Base-by-base conservation (phyloP, 2,329 filamentous ascomycete genomes). In the Rhinocladiella similis region DNA sequence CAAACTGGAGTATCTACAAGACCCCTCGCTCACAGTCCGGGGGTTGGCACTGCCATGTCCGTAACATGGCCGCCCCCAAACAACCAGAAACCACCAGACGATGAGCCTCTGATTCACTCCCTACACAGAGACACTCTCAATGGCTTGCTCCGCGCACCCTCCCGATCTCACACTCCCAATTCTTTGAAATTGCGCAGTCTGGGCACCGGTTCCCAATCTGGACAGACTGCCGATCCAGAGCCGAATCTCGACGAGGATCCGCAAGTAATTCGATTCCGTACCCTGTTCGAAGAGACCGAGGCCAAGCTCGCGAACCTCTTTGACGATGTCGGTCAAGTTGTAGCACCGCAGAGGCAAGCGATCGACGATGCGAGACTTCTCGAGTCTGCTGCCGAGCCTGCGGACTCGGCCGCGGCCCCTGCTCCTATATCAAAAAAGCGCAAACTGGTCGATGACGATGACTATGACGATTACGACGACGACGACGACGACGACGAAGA, bases 281-380 rank as follows among this genome's bases (percentile, higher is more conserved):
- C 90, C 56, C 77, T 92, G 53, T 96, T 89, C 79, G 84, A 83
- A 69, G 83, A 83, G 72, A 87, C 84, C 66, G 91, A 97, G 74
- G 82, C 84, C 65, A 88, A 85, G 74, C 86, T 97, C 68, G 83
- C 85, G 61, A 78, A 84, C 41, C 77, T 97, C n/a, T 95, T 96
- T 70, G 78, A 79, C 38, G 75, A 75, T 41, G 73, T 70, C 52
- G 68, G 63, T 9, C 54, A 60, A 47, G 62, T 61, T 16, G 27
- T 64, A 27, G 60, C 66, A 27, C 66, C 68, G 35, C 69, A 70
- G 62, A 70, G 69, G 69, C 75, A 66, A 76, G 81, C 60, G 77
- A 83, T 69, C 77, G 83, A 67, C 72, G 72, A 58, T 80, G 67
- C 72, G 49, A 52, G 64, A 52, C 48, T 67, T 57, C 66, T 68